A percentile compares a stretch with the other conserved stretches of the same genome.
Conservation (phyloP, 768 basidiomycete species). For the Suillus variegatus region DNA sequence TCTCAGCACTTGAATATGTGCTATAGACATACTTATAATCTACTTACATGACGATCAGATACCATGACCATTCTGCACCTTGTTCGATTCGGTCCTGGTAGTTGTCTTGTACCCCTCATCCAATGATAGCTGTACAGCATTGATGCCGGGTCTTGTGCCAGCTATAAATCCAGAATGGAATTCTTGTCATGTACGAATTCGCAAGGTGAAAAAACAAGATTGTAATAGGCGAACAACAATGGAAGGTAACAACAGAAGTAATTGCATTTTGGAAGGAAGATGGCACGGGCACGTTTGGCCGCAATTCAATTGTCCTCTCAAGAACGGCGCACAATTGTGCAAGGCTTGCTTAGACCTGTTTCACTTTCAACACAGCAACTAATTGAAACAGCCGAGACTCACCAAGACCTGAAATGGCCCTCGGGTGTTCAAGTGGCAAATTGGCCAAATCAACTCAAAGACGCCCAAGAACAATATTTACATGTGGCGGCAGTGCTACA, state of each 20-base stretch:
- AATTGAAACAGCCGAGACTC: too few species aligned
- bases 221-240: not conserved
- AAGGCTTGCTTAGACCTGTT: not conserved
- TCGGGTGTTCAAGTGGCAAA: not conserved
- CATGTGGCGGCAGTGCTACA: not conserved
- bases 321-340: too few species aligned
- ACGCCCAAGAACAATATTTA: not conserved
- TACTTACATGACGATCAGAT: too few species aligned
- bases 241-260: not conserved
- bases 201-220: not conserved
- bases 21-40: not conserved
- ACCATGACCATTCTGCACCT: not conserved
- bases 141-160: not conserved
- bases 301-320: not conserved
- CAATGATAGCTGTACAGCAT: not conserved
- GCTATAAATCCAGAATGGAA: not conserved
- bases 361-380: not conserved
- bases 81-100: not conserved
- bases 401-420: not conserved
- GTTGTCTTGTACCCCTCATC: too few species aligned
- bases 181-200: not conserved
- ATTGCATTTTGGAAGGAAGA: not conserved
- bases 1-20: not conserved
- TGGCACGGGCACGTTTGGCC: not conserved
- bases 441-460: not conserved